phyloP scores from a whole-genome alignment of 2,329 filamentous ascomycete genomes.

The Epichloe festucae region DNA sequence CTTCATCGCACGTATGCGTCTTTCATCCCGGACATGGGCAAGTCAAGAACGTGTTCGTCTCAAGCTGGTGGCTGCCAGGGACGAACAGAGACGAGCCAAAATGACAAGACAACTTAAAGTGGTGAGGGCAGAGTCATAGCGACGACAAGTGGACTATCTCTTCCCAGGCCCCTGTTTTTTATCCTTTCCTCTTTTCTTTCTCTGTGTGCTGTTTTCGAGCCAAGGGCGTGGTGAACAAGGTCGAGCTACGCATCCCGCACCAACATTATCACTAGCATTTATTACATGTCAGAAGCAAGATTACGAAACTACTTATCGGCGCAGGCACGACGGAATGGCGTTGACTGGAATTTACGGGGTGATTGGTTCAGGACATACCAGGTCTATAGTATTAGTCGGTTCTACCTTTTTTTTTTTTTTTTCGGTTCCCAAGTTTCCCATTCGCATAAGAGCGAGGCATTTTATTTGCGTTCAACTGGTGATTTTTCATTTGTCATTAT shows the following conservation, averaged over 20 bases:
- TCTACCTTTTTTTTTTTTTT: not conserved
- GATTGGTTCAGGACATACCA: not conserved
- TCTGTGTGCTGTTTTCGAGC: not conserved
- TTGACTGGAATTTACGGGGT: not conserved
- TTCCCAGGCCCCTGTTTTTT: not conserved
- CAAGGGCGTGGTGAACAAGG: not conserved
- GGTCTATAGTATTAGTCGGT: not conserved
- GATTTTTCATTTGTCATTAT: not conserved
- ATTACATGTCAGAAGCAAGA: not conserved
- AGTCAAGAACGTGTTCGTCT: conserved; percentile 37
- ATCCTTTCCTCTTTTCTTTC: not conserved
- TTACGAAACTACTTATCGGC: not conserved
- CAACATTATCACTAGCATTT: not conserved
- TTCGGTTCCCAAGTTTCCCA: not conserved
- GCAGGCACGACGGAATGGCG: not conserved
- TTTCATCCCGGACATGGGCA: conserved; percentile 35
- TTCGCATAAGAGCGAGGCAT: not conserved
- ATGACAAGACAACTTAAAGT: conserved; percentile 27
- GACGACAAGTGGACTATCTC: not conserved
- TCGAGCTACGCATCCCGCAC: not conserved
- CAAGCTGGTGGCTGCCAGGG: conserved; percentile 34
- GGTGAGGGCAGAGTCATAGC: conserved; percentile 15
- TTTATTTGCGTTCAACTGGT: not conserved
- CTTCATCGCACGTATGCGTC: conserved; percentile 38
- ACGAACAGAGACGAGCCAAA: conserved; percentile 32